Base-by-base conservation (phyloP, 2,329 filamentous ascomycete genomes). In the Colletotrichum tabaci region DNA sequence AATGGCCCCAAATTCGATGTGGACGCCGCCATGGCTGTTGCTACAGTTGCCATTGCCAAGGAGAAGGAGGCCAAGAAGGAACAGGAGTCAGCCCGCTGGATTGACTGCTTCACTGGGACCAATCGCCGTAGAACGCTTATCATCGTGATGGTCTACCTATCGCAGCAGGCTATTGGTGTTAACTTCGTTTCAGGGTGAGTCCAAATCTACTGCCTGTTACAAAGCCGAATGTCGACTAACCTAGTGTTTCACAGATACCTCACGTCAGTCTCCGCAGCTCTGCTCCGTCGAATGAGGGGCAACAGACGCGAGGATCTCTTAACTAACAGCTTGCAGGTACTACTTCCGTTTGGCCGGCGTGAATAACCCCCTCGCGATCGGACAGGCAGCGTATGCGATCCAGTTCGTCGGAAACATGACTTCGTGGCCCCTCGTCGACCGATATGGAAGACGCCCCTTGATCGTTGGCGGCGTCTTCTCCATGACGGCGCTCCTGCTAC, bases 151-250 rank as follows among this genome's bases (percentile, higher is more conserved):
- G 77, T 79, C 35, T 80, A 80, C 46, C 74, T 79, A 2, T 75
- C 78, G 0, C 78, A 80, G 66, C 78, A 79, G 50, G 74, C 76
- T 21, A 77, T 79, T 38, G 78, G 78, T 12, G 77, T 79, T 15
- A 78, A 77, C 46, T 79, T 80, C 21, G 74, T 80, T 60, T 73
- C 73, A 44, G 77, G 77, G 75, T 63, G 13, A 55, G 66, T 38
- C 40, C 21, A 26, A 12, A 16, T 26, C 12, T 26, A 26, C 23
- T 3, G 21, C 5, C 23, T 21, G 8, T 35, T 10, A 35, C 61
- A 75, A 42, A 65, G 50, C 12, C 50, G 15, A 73, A 23, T 10
- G 30, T 78, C 90, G 88, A 91, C 84, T 90, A 90, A 68, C 89
- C 30, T 2, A 9, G 8, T 89, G 63, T 87, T 92, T 74, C 67